Evolutionary conservation across 108 stramenopile species (phyloP).

Genomic region (Hondaea fermentalgiana): DNA sequence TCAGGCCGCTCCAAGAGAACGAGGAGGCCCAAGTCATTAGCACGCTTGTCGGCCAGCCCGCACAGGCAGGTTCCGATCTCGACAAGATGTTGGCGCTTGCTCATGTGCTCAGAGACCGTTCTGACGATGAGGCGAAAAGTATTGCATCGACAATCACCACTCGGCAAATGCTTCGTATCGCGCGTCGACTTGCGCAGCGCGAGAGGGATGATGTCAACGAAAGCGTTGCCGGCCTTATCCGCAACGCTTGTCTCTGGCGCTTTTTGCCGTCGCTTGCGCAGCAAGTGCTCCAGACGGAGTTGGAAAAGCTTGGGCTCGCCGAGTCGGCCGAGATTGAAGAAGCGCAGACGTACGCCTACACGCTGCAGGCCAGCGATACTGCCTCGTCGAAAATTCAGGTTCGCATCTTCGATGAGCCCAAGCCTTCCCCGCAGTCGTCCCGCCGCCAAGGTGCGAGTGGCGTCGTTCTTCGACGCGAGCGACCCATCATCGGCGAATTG

Average conservation of each 20-base stretch:
- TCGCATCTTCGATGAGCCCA: background rate
- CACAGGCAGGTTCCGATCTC: background rate
- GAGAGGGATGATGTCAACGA: background rate
- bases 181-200: background rate
- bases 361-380: background rate
- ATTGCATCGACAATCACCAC: background rate
- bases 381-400: background rate
- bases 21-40: background rate
- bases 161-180: background rate
- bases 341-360: background rate
- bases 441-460: no score
- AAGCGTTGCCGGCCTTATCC: background rate
- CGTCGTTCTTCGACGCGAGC: background rate
- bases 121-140: background rate
- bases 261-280: background rate
- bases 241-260: background rate
- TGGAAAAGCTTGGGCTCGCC: background rate
- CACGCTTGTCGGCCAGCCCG: background rate
- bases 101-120: background rate
- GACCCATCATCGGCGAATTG: background rate
- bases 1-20: background rate
- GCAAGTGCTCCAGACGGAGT: background rate
- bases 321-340: background rate
- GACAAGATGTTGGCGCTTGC: background rate
- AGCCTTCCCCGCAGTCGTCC: background rate